A percentile compares a stretch with the other conserved stretches of the same genome.
These are phyloP conservation scores for Sporothrix variecibatus DNA, from an alignment of 2,329 filamentous ascomycete species.

Conservation along the genomic window DNA sequence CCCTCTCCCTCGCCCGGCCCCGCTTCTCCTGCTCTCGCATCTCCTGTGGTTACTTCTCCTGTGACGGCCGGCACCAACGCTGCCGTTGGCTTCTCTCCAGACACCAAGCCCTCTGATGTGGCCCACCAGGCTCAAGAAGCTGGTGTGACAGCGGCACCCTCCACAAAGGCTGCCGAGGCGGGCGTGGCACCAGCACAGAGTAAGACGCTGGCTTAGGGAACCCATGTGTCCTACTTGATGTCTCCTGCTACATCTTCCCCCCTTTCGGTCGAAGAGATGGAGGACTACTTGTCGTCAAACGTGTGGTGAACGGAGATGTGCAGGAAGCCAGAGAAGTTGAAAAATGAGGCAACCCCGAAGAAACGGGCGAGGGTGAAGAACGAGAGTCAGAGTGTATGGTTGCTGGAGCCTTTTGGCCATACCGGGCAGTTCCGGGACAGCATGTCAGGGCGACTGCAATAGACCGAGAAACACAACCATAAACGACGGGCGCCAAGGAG, in stretches of 20 bases:
- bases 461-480: not conserved
- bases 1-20: not conserved
- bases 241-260: not conserved
- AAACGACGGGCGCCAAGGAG: not conserved
- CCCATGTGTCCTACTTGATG: not conserved
- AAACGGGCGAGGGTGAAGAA: not conserved
- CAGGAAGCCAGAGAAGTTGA: not conserved
- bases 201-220: constrained; percentile 10
- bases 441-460: not conserved
- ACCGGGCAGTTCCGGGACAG: not conserved
- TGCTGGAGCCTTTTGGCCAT: not conserved
- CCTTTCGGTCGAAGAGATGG: constrained; percentile 13
- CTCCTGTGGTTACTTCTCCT: constrained; percentile 4
- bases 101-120: not conserved
- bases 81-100: constrained; percentile 28
- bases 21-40: constrained; percentile 1
- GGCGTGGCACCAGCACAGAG: constrained; percentile 8
- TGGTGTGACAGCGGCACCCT: constrained; percentile 44
- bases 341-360: constrained; percentile 12
- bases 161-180: constrained; percentile 34
- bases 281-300: constrained; percentile 19
- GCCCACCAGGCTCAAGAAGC: constrained; percentile 49
- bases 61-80: constrained; percentile 22
- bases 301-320: not conserved
- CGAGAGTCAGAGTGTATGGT: not conserved